Percentiles rank a stretch among this genome's conserved stretches.
Evolutionary conservation across 2,329 filamentous ascomycete species (phyloP).

Genomic region (Arthrobotrys pseudoclavata): DNA sequence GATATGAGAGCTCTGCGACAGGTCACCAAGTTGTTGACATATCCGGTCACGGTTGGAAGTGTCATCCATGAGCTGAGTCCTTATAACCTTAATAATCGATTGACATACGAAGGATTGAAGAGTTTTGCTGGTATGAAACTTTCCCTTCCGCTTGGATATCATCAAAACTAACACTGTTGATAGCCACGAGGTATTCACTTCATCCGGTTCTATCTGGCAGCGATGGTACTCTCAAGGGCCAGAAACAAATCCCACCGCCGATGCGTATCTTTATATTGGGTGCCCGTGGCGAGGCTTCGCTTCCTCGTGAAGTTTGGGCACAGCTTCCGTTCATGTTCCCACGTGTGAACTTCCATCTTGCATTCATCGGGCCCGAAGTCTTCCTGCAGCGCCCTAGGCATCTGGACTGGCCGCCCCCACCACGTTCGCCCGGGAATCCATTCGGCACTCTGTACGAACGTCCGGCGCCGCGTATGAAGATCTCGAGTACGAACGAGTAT

Average conservation of each 20-base stretch:
- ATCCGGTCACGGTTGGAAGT: constrained; percentile 91
- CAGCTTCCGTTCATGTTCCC: constrained; percentile 96
- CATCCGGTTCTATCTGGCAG: constrained; percentile 84
- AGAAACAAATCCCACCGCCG: constrained; percentile 83
- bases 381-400: constrained; percentile 86
- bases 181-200: constrained; percentile 90
- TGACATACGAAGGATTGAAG: constrained; percentile 91
- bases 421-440: constrained; percentile 85
- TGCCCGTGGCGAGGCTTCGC: constrained; percentile 94
- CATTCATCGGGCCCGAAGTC: constrained; percentile 95
- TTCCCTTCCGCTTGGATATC: constrained; percentile 1
- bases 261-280: constrained; percentile 93
- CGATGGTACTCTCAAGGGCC: constrained; percentile 69
- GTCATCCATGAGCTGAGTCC: constrained; percentile 94
- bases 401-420: constrained; percentile 88
- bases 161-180: constrained; percentile 34
- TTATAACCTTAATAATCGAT: constrained; percentile 81
- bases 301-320: constrained; percentile 93
- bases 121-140: constrained; percentile 83
- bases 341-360: constrained; percentile 86
- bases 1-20: constrained; percentile 91
- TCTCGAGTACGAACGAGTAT: constrained; percentile 97
- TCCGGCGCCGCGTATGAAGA: constrained; percentile 89
- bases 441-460: constrained; percentile 95
- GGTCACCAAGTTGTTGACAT: constrained; percentile 91